phyloP scores from a whole-genome alignment of 2,329 filamentous ascomycete species.

The Xylariaceae sp. region DNA sequence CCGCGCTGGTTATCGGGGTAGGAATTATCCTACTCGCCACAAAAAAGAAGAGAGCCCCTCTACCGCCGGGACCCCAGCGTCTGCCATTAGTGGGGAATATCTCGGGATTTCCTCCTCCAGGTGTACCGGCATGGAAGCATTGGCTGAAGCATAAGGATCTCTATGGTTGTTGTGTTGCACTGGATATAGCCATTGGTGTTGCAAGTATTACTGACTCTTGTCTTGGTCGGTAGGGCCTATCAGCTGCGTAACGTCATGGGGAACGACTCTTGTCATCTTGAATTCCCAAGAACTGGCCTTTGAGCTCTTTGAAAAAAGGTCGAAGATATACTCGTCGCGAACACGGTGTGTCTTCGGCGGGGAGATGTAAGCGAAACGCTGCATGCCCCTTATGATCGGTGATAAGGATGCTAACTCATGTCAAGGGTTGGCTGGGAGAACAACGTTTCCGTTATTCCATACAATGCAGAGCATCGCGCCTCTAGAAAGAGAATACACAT shows the following conservation, averaged over 20 bases:
- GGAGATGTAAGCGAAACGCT: conserved; percentile 15
- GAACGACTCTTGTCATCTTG: conserved; percentile 39
- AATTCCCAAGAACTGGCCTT: conserved; percentile 36
- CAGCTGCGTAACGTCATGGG: conserved; percentile 40
- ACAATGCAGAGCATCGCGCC: conserved; percentile 24
- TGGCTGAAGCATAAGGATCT: conserved; percentile 40
- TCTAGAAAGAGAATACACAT: conserved; percentile 30
- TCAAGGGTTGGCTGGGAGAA: conserved; percentile 25
- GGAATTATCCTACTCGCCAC: neutral
- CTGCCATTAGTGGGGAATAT: conserved; percentile 48
- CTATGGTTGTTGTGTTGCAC: conserved; percentile 25
- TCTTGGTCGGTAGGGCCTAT: conserved; percentile 28
- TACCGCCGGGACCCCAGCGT: conserved; percentile 48
- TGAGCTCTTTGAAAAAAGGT: conserved; percentile 37
- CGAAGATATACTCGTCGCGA: conserved; percentile 33
- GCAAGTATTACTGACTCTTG: neutral
- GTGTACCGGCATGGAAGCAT: conserved; percentile 36
- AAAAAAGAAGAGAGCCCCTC: neutral
- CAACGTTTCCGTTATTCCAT: conserved; percentile 22
- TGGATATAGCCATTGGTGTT: neutral
- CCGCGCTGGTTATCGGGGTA: neutral
- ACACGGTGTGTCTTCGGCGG: conserved; percentile 29
- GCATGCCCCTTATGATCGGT: neutral
- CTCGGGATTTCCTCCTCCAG: conserved; percentile 41
- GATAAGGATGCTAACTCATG: neutral